Evolutionary conservation across 176 grass and related monocot species (phyloP), one percentile per base, ranked within the genome.

Genomic region (Oryza officinalis): DNA sequence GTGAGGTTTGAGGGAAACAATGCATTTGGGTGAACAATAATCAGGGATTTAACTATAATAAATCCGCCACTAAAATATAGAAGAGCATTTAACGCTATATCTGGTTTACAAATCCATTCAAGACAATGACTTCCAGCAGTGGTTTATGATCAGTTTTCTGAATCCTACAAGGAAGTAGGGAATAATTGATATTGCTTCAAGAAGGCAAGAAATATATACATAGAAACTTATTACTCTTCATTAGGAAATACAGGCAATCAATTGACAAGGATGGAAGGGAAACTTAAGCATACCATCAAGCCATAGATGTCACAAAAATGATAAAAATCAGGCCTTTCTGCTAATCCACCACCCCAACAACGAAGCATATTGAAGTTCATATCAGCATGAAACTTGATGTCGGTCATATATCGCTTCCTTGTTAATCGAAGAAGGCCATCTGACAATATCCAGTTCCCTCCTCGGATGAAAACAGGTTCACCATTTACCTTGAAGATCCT

Each of bases 351-450:
- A 79, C 96, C 96, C 96, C 96, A 98, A 74, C 96, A 98, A 8
- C 93, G 87, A 60, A 98, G 71, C 96, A 98, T 98, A 81, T 98
- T 95, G 44, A 98, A 98, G 84, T 95, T 96, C 96, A 98, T 98
- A 78, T 95, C 93, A 71, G 93, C 87, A 2, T 98, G 96, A 41
- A 98, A 98, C 75, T 94, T 96, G 27, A 98, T 98, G 72, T 98
- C 96, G 0, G 89, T 84, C 91, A 94, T 95, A 76, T 98, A 98
- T 52, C 96, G 82, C 74, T 89, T 78, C 76, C 95, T 96, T 85
- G 96, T 86, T 79, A 98, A 85, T 46, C 91, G 83, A 85, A 98
- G 81, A 28, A 98, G 81, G 23, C 96, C 89, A 95, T 98, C 96
- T 61, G 96, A 98, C 76, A 96, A 81, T 92, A 98, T 95, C 96